Percentiles rank a stretch among this genome's conserved stretches.
Evolutionary conservation across 1,139 yeast genomes (phyloP).

Genomic region (Meyerozyma guilliermondii): DNA sequence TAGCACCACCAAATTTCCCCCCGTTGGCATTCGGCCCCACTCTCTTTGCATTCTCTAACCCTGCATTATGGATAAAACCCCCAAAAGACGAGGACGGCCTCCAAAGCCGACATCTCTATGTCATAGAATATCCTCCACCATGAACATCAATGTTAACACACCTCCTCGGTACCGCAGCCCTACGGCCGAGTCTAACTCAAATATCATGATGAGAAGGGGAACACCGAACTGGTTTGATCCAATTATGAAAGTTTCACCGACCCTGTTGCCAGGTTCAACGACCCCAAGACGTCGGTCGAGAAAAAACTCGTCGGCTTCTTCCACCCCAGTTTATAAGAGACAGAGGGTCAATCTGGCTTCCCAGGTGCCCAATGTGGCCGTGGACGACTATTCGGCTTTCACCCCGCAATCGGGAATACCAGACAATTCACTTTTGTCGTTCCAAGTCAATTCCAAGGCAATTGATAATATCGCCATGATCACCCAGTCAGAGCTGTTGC

Average conservation of each 20-base stretch:
- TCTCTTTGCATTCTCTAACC: background rate
- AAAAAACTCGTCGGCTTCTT: background rate
- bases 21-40: background rate
- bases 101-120: slow-evolving; percentile 41
- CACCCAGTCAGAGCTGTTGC: slow-evolving; percentile 12
- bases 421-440: slow-evolving; percentile 16
- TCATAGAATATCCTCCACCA: slow-evolving; percentile 36
- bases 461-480: slow-evolving; percentile 33
- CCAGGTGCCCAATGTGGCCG: background rate
- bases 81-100: slow-evolving; percentile 43
- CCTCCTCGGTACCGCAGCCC: slow-evolving; percentile 17
- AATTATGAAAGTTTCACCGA: slow-evolving; percentile 42
- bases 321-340: slow-evolving; percentile 3
- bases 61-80: slow-evolving; percentile 2
- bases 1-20: background rate
- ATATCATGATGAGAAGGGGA: slow-evolving; percentile 33
- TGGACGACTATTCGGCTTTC: background rate
- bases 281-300: background rate
- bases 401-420: slow-evolving; percentile 8
- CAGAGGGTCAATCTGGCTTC: background rate
- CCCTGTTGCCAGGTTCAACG: slow-evolving; percentile 1
- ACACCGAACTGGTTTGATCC: slow-evolving; percentile 46
- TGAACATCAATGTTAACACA: slow-evolving; percentile 41
- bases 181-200: slow-evolving; percentile 31
- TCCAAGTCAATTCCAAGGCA: slow-evolving; percentile 27